Base-by-base conservation (phyloP, 208 protist species). In the Trypanosoma theileri region DNA sequence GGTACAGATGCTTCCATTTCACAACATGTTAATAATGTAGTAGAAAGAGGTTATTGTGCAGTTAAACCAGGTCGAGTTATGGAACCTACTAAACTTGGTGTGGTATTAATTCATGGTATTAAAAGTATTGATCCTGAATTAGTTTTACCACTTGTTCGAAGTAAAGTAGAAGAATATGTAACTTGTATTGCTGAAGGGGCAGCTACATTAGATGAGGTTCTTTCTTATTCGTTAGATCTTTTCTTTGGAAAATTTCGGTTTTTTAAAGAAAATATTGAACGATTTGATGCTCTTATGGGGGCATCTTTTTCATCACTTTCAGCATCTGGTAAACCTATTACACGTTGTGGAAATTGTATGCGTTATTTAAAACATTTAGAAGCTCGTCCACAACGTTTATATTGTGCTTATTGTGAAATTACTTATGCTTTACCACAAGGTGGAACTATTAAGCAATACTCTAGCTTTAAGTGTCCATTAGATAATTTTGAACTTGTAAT, bases 1-100 rank as follows among this genome's bases (percentile, higher is more conserved):
- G 98, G 98, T 35, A 99, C 98, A 2, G 99, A 99, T 81, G 98
- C 98, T 3, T 99, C 98, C 14, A 99, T 99, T 68, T 97, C 98
- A 3, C 81, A 97, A 69, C 99, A 99, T 79, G 99, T 99, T 28
- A 84, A 98, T 69, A 99, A 89, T 48, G 96, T 99, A 54, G 77
- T 98, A 35, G 83, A 98, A 54, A 82, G 98, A 41, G 86, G 80
- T 19, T 98, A 98, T 71, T 93, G 87, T 81, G 72, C 71, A 46
- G 89, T 96, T 48, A 79, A 93, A 68, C 69, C 89, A 3, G 89
- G 89, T 4, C 80, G 89, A 60, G 69, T 88, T 19, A 95, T 98
- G 80, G 79, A 97, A 61, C 96, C 97, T 7, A 98, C 95, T 14
- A 94, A 96, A 79, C 83, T 98, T 14, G 96, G 97, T 10, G 88